Base-by-base conservation (phyloP, 2,329 filamentous ascomycete species). In the Lachnellula arida region DNA sequence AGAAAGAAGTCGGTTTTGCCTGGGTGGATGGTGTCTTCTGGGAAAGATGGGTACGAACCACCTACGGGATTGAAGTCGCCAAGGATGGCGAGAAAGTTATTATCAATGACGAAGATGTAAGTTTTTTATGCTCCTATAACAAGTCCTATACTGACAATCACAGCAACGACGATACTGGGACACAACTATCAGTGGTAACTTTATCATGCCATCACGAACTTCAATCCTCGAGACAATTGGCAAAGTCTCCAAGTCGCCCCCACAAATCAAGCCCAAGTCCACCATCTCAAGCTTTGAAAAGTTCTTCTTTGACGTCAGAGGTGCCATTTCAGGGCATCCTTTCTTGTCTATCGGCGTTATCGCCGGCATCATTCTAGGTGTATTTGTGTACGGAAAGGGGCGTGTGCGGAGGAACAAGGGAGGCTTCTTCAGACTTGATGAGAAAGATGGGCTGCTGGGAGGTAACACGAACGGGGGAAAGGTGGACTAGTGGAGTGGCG, bases 11-110 rank as follows among this genome's bases (percentile, higher is more conserved):
- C 43, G 84, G 85, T 8, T 99, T 99, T 73, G 94, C 94, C 12
- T 99, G 94, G 94, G 91, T 97, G 12, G 94, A 99, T 70, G 91
- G 92, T 50, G 83, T 90, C 7, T 97, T 97, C 73, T 99, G 94
- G 94, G 92, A 97, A 73, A 84, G 93, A 60, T 99, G 94, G 94
- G 84, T 99, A 62, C 82, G 88, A 63, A 92, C 87, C n/a, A 97
- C 93, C 0, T 99, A 96, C 68, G 93, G 93, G 53, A 88, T 97
- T 63, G 89, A 95, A 65, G 86, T 94, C 34, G 79, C 78, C 59
- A 86, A 82, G 68, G 86, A 94, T 60, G 92, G 93, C 48, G 94
- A 97, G 72, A 85, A 90, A 60, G 89, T 99, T 54, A 88, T 99
- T 57, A 94, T 99, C 74, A 97, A 97, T 64, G 94, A 99, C 66